Percentiles rank a stretch among this genome's conserved stretches.
Conservation (phyloP, 768 basidiomycete genomes). For the Lactifluus pinguis region DNA sequence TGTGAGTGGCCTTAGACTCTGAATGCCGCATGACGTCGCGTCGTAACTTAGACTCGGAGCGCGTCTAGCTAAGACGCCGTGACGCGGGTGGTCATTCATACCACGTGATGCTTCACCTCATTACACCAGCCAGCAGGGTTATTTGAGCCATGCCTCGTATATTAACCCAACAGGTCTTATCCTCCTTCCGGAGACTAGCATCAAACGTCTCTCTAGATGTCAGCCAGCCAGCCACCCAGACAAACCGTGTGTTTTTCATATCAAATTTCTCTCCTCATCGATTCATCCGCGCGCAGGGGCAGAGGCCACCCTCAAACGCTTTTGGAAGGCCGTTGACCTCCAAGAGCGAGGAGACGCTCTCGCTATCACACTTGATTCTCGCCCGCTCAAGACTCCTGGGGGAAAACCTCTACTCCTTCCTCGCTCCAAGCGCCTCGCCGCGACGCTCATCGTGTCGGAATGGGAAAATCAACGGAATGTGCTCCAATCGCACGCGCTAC, state of each 20-base stretch:
- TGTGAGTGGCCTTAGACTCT: not conserved
- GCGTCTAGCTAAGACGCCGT: too few relatives aligned
- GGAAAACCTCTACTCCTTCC: constrained; percentile 75
- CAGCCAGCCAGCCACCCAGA: constrained; percentile 45
- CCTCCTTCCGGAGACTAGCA: not conserved
- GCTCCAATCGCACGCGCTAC: constrained; percentile 83
- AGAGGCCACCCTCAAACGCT: constrained; percentile 77
- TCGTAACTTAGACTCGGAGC: too few relatives aligned
- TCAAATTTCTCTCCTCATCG: not conserved
- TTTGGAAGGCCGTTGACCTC: constrained; percentile 90
- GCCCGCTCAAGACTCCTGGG: constrained; percentile 79
- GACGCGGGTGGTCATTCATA: not conserved
- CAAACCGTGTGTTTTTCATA: constrained; percentile 45
- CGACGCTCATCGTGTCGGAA: constrained; percentile 84
- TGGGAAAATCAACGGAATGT: constrained; percentile 90
- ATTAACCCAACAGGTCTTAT: not conserved
- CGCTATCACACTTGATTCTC: constrained; percentile 69
- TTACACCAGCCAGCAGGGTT: too few relatives aligned
- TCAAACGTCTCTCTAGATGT: constrained; percentile 23
- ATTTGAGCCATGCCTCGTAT: not conserved
- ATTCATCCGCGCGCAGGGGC: constrained; percentile 45
- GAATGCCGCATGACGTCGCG: not conserved
- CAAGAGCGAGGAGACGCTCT: constrained; percentile 45
- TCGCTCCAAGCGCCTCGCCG: constrained; percentile 56
- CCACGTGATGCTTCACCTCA: not conserved